Conservation (phyloP, 257 asterid species). For the Ajuga chamaepitys region DNA sequence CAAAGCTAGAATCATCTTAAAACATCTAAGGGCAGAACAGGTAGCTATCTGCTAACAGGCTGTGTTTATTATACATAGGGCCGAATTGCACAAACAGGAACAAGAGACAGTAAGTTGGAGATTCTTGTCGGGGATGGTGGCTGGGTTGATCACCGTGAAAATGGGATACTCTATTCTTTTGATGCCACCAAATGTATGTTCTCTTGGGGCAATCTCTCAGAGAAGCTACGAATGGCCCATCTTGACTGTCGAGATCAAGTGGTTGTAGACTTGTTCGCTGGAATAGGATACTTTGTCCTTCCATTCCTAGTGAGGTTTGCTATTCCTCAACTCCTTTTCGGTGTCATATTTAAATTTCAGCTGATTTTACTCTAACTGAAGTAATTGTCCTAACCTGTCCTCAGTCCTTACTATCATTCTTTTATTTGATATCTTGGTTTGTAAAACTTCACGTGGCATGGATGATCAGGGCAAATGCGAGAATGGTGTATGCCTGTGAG, state of each 20-base stretch:
- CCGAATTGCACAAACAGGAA: conserved; percentile 65
- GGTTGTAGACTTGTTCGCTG: conserved; percentile 86
- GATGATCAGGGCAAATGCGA: conserved; percentile 64
- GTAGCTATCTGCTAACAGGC: conserved; percentile 15
- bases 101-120: conserved; percentile 92
- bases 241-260: conserved; percentile 80
- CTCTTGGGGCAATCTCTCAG: conserved; percentile 98
- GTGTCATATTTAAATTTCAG: not conserved
- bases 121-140: conserved; percentile 86
- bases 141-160: conserved; percentile 96
- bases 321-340: conserved; percentile 1
- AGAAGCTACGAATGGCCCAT: conserved; percentile 77
- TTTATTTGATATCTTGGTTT: not conserved
- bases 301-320: conserved; percentile 84
- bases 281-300: conserved; percentile 91
- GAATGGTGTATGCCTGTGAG: conserved; percentile 90
- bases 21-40: conserved; percentile 4
- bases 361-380: not conserved
- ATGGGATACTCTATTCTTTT: conserved; percentile 78
- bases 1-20: not conserved
- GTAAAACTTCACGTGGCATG: not conserved
- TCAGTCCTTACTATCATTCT: not conserved
- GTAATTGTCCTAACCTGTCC: not conserved
- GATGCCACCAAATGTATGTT: conserved; percentile 96
- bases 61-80: conserved; percentile 46